phyloP scores from a whole-genome alignment of 2,329 filamentous ascomycete genomes.

The Microdochium bolleyi region DNA sequence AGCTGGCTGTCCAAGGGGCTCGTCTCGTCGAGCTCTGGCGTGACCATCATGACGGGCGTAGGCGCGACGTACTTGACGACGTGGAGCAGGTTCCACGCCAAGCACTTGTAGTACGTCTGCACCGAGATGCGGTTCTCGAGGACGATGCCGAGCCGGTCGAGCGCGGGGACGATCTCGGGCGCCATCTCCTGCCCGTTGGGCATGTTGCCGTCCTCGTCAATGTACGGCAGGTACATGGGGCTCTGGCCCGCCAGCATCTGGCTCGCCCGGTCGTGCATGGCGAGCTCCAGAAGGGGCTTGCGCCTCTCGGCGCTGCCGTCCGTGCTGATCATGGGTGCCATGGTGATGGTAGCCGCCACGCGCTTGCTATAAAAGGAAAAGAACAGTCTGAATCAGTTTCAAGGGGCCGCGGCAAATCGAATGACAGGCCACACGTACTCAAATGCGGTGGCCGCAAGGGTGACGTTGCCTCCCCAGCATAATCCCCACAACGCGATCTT shows the following conservation, averaged over 20 bases:
- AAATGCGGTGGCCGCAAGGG: conserved; percentile 15
- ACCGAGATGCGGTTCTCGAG: too few relatives aligned
- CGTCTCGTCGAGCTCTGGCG: background rate
- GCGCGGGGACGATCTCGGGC: too few relatives aligned
- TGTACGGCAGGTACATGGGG: background rate
- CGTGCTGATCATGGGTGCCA: background rate
- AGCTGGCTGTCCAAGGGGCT: background rate
- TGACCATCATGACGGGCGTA: background rate
- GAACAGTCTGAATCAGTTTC: background rate
- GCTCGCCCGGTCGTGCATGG: background rate
- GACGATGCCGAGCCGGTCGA: too few relatives aligned
- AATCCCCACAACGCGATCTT: conserved; percentile 21
- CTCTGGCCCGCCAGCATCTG: background rate
- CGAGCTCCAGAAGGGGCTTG: background rate
- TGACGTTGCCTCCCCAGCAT: conserved; percentile 17
- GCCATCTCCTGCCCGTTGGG: background rate
- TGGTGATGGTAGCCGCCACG: background rate
- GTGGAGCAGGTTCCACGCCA: too few relatives aligned
- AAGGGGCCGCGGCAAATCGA: background rate
- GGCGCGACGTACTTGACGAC: too few relatives aligned
- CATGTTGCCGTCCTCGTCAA: background rate
- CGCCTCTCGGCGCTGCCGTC: background rate
- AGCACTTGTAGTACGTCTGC: too few relatives aligned
- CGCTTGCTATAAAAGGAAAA: background rate
- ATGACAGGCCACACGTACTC: conserved; percentile 6